phyloP scores from a whole-genome alignment of 495 filamentous ascomycete species.

The Podospora conica region DNA sequence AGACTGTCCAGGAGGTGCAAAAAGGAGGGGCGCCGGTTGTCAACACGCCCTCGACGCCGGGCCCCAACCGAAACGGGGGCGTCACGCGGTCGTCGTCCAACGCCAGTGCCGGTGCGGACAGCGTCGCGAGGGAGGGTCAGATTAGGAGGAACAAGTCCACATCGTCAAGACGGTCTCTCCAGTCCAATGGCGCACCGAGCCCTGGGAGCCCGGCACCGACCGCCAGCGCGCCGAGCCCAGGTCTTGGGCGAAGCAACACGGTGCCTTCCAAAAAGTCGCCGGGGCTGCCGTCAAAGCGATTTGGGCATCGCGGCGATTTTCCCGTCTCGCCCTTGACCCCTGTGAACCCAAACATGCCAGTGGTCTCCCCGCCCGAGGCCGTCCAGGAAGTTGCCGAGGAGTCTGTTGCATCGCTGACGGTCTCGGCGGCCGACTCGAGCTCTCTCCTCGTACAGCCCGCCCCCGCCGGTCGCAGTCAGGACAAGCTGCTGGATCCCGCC shows the following conservation, averaged over 20 bases:
- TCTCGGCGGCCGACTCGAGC: slow-evolving; percentile 14
- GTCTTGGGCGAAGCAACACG: slow-evolving; percentile 87
- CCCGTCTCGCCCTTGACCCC: slow-evolving; percentile 31
- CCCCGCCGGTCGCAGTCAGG: slow-evolving; percentile 42
- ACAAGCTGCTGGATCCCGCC: slow-evolving; percentile 37
- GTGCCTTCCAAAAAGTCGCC: slow-evolving; percentile 90
- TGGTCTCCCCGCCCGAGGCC: slow-evolving; percentile 19
- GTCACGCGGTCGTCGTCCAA: slow-evolving; percentile 74
- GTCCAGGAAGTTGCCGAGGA: slow-evolving; percentile 23
- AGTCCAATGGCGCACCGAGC: slow-evolving; percentile 62
- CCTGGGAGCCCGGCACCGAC: slow-evolving; percentile 62
- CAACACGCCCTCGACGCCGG: slow-evolving; percentile 46
- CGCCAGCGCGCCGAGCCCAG: slow-evolving; percentile 43
- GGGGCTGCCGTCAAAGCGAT: slow-evolving; percentile 49
- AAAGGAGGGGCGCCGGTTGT: slow-evolving; percentile 51
- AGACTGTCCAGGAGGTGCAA: slow-evolving; percentile 79
- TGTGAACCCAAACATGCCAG: slow-evolving; percentile 13
- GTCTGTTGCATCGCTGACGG: slow-evolving; percentile 1
- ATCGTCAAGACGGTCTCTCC: slow-evolving; percentile 60
- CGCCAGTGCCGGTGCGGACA: slow-evolving; percentile 81
- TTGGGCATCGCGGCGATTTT: slow-evolving; percentile 33
- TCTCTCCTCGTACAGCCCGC: slow-evolving; percentile 10
- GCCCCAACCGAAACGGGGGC: slow-evolving; percentile 38
- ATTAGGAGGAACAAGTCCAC: slow-evolving; percentile 79
- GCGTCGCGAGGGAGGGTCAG: slow-evolving; percentile 69